Conservation (phyloP, 2,329 filamentous ascomycete genomes). For the Stachybotrys chlorohalonatus region DNA sequence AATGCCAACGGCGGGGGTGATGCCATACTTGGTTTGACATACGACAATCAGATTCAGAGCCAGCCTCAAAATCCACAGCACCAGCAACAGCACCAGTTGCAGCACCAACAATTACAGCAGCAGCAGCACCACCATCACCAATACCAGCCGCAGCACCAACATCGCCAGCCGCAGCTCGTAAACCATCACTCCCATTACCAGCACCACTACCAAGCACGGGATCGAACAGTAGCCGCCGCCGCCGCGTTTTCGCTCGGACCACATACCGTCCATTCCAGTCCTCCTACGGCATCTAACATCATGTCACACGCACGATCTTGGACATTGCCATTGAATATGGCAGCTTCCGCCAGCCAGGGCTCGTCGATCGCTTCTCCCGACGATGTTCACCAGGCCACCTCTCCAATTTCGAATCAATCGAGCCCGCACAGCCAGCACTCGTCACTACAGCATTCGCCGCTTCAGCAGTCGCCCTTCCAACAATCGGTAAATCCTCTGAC, state of each 20-base stretch:
- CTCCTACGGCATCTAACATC: conserved; percentile 21
- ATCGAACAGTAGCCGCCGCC: conserved; percentile 13
- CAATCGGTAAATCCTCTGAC: conserved; percentile 42
- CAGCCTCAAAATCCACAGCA: conserved; percentile 24
- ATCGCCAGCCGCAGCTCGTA: not conserved
- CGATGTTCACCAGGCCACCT: conserved; percentile 33
- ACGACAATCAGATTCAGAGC: conserved; percentile 32
- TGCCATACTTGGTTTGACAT: conserved; percentile 52
- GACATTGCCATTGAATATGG: conserved; percentile 45
- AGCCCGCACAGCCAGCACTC: conserved; percentile 44
- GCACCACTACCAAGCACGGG: conserved; percentile 9
- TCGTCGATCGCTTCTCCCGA: conserved; percentile 40
- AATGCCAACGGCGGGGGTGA: conserved; percentile 45
- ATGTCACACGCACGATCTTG: conserved; percentile 32
- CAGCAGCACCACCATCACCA: conserved; percentile 8
- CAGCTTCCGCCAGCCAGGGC: conserved; percentile 30
- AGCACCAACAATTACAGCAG: conserved; percentile 24
- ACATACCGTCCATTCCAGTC: conserved; percentile 16
- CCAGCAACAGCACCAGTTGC: conserved; percentile 20
- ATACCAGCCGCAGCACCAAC: conserved; percentile 13
- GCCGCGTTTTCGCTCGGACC: conserved; percentile 6
- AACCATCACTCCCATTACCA: not conserved
- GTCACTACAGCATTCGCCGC: conserved; percentile 35
- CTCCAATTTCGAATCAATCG: conserved; percentile 39
- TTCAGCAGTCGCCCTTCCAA: conserved; percentile 48